Base-by-base conservation (phyloP, 1,284 basidiomycete species). In the Hypsizygus ulmarius region DNA sequence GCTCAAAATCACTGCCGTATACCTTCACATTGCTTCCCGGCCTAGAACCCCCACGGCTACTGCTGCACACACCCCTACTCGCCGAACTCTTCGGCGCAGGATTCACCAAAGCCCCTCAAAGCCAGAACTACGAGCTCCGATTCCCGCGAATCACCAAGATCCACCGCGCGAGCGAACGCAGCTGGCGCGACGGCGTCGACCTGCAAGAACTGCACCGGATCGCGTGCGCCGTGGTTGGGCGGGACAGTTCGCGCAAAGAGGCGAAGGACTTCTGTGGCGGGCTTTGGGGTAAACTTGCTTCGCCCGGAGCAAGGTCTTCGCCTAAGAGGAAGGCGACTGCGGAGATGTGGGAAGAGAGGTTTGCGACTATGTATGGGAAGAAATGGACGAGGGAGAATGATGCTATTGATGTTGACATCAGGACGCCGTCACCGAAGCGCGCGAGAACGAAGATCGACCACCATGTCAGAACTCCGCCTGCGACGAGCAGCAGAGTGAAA, bases 21-120 rank as follows among this genome's bases (percentile, higher is more conserved):
- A 75, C 74, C 0, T 81, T 78, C 53, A 69, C 69, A 0, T 47
- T 87, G 3, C 72, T 73, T 6, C 54, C 59, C 12, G 71, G 73
- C 0, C 65, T 87, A n/a, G 56, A 65, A 0, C 65, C 69, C 2
- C 91, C 91, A 1, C 62, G 68, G 0, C 65, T 83, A 1, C 64
- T 93, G 45, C 70, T 93, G 19, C 66, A 70, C 6, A 67, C 68
- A 14, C 90, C 90, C 0, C 60, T 91, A 12, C 71, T 90, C 3
- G 83, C 75, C 1, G 89, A 93, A 57, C 59, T 94, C 1, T 84
- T 80, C 57, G 91, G 91, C 4, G 90, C 87, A 1, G 86, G 90
- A 0, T 94, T 93, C 60, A 86, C 84, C 33, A 87, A 85, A 59
- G 66, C 81, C 8, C 69, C 71, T 0, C 58, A 69, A 19, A 79